Base-by-base conservation (phyloP, 257 asterid species). In the Solanum corneliomulleri region DNA sequence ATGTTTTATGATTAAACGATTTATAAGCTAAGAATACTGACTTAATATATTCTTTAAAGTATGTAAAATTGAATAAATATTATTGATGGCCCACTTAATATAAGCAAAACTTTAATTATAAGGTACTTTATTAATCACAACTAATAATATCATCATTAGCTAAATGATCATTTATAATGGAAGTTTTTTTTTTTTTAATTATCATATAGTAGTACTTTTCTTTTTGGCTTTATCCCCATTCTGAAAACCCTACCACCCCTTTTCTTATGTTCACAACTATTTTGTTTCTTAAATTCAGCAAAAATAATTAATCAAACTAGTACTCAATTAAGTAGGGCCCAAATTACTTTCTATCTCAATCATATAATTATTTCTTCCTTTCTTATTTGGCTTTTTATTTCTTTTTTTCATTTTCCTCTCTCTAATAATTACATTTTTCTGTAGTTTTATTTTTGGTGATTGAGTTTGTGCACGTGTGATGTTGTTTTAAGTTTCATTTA, bases 261-360 rank as follows among this genome's bases (percentile, higher is more conserved):
- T 60, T 78, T 44, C 52, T 84, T 68, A 58, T 21, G 70, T 85
- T 89, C 49, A 88, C 92, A 92, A 52, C 62, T 52, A 52, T 52
- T 87, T 87, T 45, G n/a, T 89, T 77, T 91, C 93, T 83, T 86
- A 91, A 89, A 87, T 86, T 90, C 90, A 87, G 89, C 91, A 90
- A 87, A 86, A 80, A 37, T 1, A 72, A 20, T 80, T 81, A 71
- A 85, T 45, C 31, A 33, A 69, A 72, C 31, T 58, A 52, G 52
- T 44, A 62, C 58, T 74, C 62, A 86, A 85, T 84, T 86, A 86
- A 69, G 85, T 82, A 72, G 88, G 89, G 49, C 39, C 86, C 60
- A 44, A 56, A 77, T 3, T 60, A 47, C 70, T 64, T 86, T 49
- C 70, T 80, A 16, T 86, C 58, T 86, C 23, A 70, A 31, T 62